A percentile compares a stretch with the other conserved stretches of the same genome.
Evolutionary conservation across 2,329 filamentous ascomycete genomes (phyloP).

Genomic region (Pezicula rhizophila): DNA sequence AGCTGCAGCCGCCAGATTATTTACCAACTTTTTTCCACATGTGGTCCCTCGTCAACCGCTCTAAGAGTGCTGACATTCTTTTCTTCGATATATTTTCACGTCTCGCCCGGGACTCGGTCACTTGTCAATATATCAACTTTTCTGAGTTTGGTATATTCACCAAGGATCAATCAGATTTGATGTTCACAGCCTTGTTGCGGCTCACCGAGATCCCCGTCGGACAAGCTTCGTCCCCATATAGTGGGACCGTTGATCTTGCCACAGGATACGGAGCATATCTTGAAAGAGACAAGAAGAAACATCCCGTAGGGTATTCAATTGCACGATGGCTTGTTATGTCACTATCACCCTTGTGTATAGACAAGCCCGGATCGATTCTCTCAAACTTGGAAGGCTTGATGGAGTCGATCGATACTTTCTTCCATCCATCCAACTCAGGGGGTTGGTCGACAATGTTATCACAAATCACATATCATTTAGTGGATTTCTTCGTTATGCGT

Average conservation of each 20-base stretch:
- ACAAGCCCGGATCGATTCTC: conserved; percentile 72
- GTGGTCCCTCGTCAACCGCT: conserved; percentile 89
- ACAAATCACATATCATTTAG: conserved; percentile 85
- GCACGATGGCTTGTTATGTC: conserved; percentile 92
- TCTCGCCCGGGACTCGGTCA: conserved; percentile 75
- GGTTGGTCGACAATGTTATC: conserved; percentile 84
- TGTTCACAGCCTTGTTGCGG: conserved; percentile 86
- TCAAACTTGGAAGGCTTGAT: conserved; percentile 84
- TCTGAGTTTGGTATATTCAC: conserved; percentile 87
- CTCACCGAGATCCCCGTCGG: conserved; percentile 94
- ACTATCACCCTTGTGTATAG: conserved; percentile 75
- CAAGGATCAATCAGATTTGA: conserved; percentile 80
- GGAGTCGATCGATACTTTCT: conserved; percentile 95
- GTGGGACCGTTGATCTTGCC: conserved; percentile 69
- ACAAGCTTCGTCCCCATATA: conserved; percentile 90
- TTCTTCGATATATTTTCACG: conserved; percentile 89
- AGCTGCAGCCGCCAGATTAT: conserved; percentile 83
- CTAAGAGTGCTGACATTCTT: conserved; percentile 77
- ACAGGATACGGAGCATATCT: conserved; percentile 80
- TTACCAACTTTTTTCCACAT: conserved; percentile 93
- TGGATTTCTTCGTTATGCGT: conserved; percentile 93
- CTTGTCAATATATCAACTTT: conserved; percentile 70
- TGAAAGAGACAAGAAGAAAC: conserved; percentile 89
- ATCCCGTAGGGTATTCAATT: conserved; percentile 86
- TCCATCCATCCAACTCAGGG: conserved; percentile 95